phyloP scores from a whole-genome alignment of 2,329 filamentous ascomycete species.

The Aspergillus sp. region DNA sequence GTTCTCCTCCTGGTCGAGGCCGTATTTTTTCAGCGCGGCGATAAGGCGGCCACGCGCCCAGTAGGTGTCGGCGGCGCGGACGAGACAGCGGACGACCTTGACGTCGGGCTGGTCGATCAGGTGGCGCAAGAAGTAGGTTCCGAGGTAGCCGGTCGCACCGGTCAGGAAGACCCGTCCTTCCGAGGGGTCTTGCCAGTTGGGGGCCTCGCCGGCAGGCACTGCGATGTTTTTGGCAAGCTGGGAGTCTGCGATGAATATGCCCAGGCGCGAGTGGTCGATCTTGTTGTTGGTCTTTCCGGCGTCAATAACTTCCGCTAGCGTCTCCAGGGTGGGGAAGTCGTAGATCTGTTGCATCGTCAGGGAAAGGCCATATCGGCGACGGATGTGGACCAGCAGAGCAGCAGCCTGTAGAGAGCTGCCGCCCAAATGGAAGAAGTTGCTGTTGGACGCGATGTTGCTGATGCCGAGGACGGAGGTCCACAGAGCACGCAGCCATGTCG shows the following conservation, averaged over 20 bases:
- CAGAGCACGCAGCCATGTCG: neutral
- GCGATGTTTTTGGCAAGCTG: neutral
- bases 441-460: neutral
- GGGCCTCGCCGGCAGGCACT: neutral
- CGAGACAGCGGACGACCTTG: neutral
- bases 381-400: neutral
- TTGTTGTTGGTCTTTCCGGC: neutral
- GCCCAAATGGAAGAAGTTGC: neutral
- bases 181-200: neutral
- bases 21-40: neutral
- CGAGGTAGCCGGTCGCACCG: neutral
- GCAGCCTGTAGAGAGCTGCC: conserved; percentile 1
- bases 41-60: neutral
- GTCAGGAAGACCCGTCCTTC: neutral
- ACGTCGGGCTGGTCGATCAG: neutral
- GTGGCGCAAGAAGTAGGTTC: neutral
- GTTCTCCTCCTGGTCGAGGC: neutral
- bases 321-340: neutral
- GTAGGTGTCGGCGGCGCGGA: neutral
- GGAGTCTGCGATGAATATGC: neutral
- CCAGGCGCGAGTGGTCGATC: neutral
- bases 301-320: neutral
- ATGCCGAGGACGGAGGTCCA: neutral
- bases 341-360: neutral
- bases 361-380: neutral